A percentile compares a stretch with the other conserved stretches of the same genome.
These are phyloP conservation scores for Vigna angularis DNA, from an alignment of 306 rosid genomes.

Conservation along the genomic window DNA sequence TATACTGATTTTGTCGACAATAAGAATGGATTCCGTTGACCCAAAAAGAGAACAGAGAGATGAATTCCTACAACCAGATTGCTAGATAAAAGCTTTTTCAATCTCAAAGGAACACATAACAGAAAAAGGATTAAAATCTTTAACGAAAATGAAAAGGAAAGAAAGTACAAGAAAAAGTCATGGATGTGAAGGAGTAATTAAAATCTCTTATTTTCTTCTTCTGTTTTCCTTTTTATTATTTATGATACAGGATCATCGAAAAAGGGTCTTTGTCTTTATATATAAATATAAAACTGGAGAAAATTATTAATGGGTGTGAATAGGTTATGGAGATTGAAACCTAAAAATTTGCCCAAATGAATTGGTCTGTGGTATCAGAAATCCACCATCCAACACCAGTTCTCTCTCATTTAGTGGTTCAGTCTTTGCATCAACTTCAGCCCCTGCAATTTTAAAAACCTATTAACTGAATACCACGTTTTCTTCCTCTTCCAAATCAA, in stretches of 20 bases:
- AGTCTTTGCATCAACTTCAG: conserved; percentile 54
- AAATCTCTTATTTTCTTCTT: background rate
- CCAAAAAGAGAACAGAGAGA: background rate
- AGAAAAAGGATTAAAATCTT: background rate
- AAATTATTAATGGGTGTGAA: background rate
- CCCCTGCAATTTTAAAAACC: conserved; percentile 48
- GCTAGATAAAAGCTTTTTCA: background rate
- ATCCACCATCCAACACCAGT: conserved; percentile 66
- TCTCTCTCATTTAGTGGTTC: conserved; percentile 53
- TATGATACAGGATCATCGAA: background rate
- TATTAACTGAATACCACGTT: conserved; percentile 2
- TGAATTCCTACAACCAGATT: background rate
- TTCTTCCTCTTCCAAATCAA: background rate
- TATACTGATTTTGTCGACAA: background rate
- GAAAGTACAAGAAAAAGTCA: background rate
- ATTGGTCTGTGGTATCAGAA: conserved; percentile 67
- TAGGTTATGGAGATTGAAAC: conserved; percentile 49
- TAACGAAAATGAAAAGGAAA: background rate
- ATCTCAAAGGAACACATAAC: background rate
- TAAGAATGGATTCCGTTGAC: background rate
- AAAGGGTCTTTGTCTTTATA: background rate
- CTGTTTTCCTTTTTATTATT: background rate
- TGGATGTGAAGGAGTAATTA: background rate
- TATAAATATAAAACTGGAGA: background rate
- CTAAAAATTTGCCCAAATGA: conserved; percentile 86